phyloP scores from a whole-genome alignment of 352 stramenopile species.

The Globisporangium canariense region DNA sequence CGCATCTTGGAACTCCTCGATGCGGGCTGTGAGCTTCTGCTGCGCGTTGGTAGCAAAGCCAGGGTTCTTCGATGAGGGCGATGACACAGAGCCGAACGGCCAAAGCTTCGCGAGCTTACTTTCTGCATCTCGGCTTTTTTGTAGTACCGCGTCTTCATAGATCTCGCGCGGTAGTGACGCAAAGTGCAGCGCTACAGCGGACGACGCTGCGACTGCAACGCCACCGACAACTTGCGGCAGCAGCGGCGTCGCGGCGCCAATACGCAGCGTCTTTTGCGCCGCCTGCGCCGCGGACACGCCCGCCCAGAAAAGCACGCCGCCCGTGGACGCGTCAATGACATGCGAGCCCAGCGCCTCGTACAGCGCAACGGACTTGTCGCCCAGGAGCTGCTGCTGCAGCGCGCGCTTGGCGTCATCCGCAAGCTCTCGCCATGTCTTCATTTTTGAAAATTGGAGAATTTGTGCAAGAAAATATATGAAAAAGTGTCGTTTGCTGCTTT shows the following conservation, averaged over 20 bases:
- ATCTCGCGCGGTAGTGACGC: constrained; percentile 45
- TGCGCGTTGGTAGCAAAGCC: constrained; percentile 8
- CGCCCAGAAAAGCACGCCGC: constrained; percentile 43
- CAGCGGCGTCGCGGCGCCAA: constrained; percentile 46
- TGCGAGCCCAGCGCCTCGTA: constrained; percentile 41
- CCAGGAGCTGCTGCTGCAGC: constrained; percentile 31
- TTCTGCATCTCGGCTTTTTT: constrained; percentile 18
- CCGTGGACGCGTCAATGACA: constrained; percentile 41
- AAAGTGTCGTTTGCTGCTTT: not conserved
- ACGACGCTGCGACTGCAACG: constrained; percentile 47
- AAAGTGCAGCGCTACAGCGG: constrained; percentile 40
- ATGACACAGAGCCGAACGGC: constrained; percentile 5
- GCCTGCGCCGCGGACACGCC: constrained; percentile 47
- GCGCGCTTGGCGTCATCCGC: constrained; percentile 16
- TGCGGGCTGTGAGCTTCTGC: constrained; percentile 29
- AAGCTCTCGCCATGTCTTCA: constrained; percentile 17
- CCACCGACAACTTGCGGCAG: constrained; percentile 37
- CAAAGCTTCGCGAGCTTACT: constrained; percentile 11
- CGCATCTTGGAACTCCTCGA: constrained; percentile 36
- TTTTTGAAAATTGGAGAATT: not conserved
- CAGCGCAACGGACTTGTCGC: constrained; percentile 37
- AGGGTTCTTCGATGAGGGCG: not conserved
- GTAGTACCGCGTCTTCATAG: constrained; percentile 25
- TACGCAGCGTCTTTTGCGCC: constrained; percentile 35
- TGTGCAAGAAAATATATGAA: not conserved